These are phyloP conservation scores for Blastobotrys indianensis DNA, from an alignment of 1,139 yeast genomes.

Conservation along the genomic window DNA sequence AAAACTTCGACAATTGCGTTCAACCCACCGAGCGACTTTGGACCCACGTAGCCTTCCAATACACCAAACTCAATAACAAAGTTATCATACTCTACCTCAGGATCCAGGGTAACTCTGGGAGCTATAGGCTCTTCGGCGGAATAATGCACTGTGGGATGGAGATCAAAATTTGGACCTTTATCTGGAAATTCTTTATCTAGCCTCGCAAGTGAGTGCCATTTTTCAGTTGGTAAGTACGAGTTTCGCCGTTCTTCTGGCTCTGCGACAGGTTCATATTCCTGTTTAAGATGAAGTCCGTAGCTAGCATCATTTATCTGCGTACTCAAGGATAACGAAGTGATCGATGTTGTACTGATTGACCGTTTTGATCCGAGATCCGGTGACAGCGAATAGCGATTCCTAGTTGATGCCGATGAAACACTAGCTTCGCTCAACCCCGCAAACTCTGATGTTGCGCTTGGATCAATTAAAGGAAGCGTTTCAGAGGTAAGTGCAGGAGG, in stretches of 20 bases:
- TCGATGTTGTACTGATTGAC: too few relatives aligned
- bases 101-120: slow-evolving; percentile 42
- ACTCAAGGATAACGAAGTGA: too few relatives aligned
- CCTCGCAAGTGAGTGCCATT: slow-evolving; percentile 19
- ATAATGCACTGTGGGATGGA: slow-evolving; percentile 39
- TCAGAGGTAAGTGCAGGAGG: slow-evolving; percentile 52
- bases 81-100: slow-evolving; percentile 48
- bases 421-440: slow-evolving; percentile 8
- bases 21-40: slow-evolving; percentile 24
- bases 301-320: too few relatives aligned
- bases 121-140: slow-evolving; percentile 38
- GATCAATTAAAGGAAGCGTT: slow-evolving; percentile 25
- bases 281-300: too few relatives aligned
- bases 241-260: not conserved
- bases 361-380: not conserved
- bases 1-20: slow-evolving; percentile 22
- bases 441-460: slow-evolving; percentile 12
- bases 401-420: slow-evolving; percentile 15
- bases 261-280: not conserved
- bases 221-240: slow-evolving; percentile 23
- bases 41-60: slow-evolving; percentile 36
- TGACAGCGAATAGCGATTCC: slow-evolving; percentile 1
- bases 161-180: slow-evolving; percentile 14
- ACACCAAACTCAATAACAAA: slow-evolving; percentile 49
- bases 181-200: slow-evolving; percentile 10